phyloP scores from a whole-genome alignment of 106 monocot species.

The Ottelia alismoides region DNA sequence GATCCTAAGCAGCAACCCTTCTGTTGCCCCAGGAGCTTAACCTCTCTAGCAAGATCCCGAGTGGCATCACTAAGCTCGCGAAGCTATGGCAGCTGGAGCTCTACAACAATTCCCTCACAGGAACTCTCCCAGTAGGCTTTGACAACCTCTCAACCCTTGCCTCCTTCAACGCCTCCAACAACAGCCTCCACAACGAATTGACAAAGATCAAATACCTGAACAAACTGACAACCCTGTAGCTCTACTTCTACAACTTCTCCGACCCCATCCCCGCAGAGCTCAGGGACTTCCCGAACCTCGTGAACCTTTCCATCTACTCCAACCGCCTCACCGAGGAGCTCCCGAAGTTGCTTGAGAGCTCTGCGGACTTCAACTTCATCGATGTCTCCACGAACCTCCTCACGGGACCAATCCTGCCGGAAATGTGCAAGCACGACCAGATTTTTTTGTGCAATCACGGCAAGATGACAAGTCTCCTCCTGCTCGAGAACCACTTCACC shows the following conservation, averaged over 20 bases:
- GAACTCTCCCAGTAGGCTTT: slow-evolving; percentile 40
- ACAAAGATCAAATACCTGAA: slow-evolving; percentile 41
- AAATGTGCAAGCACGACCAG: slow-evolving; percentile 72
- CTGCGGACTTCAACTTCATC: slow-evolving; percentile 57
- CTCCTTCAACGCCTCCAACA: slow-evolving; percentile 59
- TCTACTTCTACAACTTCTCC: slow-evolving; percentile 48
- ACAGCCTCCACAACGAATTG: slow-evolving; percentile 36
- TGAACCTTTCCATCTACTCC: slow-evolving; percentile 49
- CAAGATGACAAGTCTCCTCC: slow-evolving; percentile 51
- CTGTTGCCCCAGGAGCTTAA: no score
- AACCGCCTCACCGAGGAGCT: slow-evolving; percentile 53
- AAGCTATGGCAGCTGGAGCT: slow-evolving; percentile 50
- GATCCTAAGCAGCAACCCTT: no score
- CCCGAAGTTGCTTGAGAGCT: slow-evolving; percentile 58
- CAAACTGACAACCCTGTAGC: slow-evolving; percentile 51
- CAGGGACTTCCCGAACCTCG: slow-evolving; percentile 55
- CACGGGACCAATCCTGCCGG: slow-evolving; percentile 63
- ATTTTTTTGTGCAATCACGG: no score
- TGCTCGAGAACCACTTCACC: slow-evolving; percentile 67
- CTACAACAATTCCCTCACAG: slow-evolving; percentile 50
- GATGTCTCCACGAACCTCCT: slow-evolving; percentile 77
- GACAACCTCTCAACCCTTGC: slow-evolving; percentile 33
- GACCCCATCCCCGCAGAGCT: slow-evolving; percentile 63
- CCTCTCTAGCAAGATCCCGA: slow-evolving; percentile 39
- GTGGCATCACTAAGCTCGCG: slow-evolving; percentile 24